A percentile compares a stretch with the other conserved stretches of the same genome.
Evolutionary conservation across 2,329 filamentous ascomycete species (phyloP).

Genomic region (Penicillium capsulatum): DNA sequence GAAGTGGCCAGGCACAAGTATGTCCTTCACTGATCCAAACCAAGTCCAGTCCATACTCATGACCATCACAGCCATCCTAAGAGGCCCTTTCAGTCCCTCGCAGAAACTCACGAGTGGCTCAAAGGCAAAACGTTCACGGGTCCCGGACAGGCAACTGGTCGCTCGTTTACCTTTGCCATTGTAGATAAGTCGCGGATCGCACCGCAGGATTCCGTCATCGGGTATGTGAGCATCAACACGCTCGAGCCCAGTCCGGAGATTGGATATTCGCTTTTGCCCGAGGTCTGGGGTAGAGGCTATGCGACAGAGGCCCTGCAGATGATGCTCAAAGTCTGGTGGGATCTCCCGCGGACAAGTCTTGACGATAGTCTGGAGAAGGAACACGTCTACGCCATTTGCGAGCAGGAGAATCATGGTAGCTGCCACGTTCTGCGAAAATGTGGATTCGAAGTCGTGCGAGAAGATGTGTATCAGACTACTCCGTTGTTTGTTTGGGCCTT

Average conservation of each 20-base stretch:
- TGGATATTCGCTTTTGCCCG: constrained; percentile 24
- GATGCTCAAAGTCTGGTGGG: constrained; percentile 26
- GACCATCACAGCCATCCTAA: constrained; percentile 18
- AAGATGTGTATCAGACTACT: constrained; percentile 7
- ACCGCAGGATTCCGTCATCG: constrained; percentile 15
- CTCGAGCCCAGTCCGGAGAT: constrained; percentile 22
- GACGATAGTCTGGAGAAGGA: neutral
- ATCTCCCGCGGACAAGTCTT: constrained; percentile 9
- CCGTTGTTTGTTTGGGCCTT: constrained; percentile 16
- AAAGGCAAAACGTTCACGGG: constrained; percentile 20
- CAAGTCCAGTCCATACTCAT: too few species aligned
- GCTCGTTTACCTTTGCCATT: constrained; percentile 22
- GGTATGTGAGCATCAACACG: constrained; percentile 22
- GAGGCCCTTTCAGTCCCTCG: constrained; percentile 19
- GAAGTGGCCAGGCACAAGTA: constrained; percentile 26
- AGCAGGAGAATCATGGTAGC: constrained; percentile 18
- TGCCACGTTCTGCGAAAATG: constrained; percentile 23
- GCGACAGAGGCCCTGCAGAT: constrained; percentile 25
- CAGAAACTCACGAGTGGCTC: constrained; percentile 25
- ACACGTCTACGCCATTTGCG: constrained; percentile 18
- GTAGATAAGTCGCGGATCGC: constrained; percentile 16
- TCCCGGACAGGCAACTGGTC: constrained; percentile 16
- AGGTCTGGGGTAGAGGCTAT: constrained; percentile 26
- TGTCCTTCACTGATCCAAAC: neutral
- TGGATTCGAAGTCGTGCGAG: constrained; percentile 12